Evolutionary conservation across 78 protist species (phyloP), one percentile per base, ranked within the genome.

Genomic region (Tieghemostelium lacteum): DNA sequence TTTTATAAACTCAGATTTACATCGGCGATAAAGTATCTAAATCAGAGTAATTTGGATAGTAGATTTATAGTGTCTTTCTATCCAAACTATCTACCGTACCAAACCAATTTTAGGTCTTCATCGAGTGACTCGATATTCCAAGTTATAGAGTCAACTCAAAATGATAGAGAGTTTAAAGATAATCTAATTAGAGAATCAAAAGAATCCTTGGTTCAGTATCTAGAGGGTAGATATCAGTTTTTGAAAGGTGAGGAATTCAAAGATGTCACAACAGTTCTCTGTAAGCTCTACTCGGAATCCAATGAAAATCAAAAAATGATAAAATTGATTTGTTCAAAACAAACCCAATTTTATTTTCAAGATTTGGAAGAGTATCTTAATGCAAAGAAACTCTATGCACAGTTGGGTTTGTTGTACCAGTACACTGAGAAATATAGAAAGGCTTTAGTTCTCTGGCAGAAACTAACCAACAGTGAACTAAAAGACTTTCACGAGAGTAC

Each of bases 401-500:
- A 61, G n/a, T 42, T 83, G 4, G 91, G 91, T 16, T 3, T 69
- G 0, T 31, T 83, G n/a, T 83, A 26, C 37, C 91, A 83, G 22
- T 83, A 40, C 7, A 58, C 91, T n/a, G 91, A 83, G 50, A 83
- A 69, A 62, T 83, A 83, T 45, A 66, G 91, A 66, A 52, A 60
- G 3, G 91, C 91, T 12, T 40, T 83, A 1, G 16, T 69, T 4
- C 42, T 55, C 17, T 83, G 91, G 91, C 5, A 26, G 10, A 52
- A 49, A 40, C 26, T 83, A n/a, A 28, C 37, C 4, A 26, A 28
- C 7, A 34, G 50, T 20, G 91, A 83, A 31, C 16, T 83, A 52
- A 1, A 2, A 0, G 91, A 83, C 52, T 34, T 7, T 20, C 45
- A 55, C 34, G 26, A 22, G 34, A 39, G 65, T 8, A 55, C 28